phyloP scores from a whole-genome alignment of 768 basidiomycete genomes.

The Arthromyces matolae region DNA sequence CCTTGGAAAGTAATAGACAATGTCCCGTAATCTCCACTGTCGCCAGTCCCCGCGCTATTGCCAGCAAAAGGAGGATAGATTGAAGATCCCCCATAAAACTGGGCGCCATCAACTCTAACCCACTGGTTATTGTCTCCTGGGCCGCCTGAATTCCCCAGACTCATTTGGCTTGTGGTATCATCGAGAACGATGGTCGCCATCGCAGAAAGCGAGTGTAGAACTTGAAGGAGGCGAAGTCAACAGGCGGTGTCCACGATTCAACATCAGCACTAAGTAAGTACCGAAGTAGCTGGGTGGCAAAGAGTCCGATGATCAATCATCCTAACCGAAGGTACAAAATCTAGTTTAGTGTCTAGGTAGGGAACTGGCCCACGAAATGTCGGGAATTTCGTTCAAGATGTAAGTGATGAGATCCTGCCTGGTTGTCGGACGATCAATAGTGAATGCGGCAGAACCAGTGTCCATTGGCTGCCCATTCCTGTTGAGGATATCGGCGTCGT shows the following conservation, averaged over 20 bases:
- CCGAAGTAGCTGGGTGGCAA: too few species aligned
- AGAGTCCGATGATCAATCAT: too few species aligned
- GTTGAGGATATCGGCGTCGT: background rate
- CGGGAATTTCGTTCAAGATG: too few species aligned
- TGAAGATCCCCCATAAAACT: background rate
- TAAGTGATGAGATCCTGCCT: background rate
- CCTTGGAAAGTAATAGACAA: background rate
- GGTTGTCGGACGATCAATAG: background rate
- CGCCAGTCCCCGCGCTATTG: background rate
- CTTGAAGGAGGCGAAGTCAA: too few species aligned
- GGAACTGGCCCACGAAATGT: too few species aligned
- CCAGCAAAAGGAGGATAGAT: background rate
- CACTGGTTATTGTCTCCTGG: background rate
- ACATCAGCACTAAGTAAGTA: too few species aligned
- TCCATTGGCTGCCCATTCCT: background rate
- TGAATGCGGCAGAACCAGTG: background rate
- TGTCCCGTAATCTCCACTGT: conserved; percentile 1
- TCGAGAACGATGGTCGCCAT: too few species aligned
- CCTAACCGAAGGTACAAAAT: too few species aligned
- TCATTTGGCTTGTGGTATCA: background rate
- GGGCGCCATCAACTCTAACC: background rate
- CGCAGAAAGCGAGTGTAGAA: background rate
- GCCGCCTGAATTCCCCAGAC: background rate
- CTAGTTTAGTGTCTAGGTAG: too few species aligned
- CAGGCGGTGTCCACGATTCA: too few species aligned